Evolutionary conservation across 1,284 basidiomycete species (phyloP), one percentile per base, ranked within the genome.

Genomic region (Paramarasmius palmivorus): DNA sequence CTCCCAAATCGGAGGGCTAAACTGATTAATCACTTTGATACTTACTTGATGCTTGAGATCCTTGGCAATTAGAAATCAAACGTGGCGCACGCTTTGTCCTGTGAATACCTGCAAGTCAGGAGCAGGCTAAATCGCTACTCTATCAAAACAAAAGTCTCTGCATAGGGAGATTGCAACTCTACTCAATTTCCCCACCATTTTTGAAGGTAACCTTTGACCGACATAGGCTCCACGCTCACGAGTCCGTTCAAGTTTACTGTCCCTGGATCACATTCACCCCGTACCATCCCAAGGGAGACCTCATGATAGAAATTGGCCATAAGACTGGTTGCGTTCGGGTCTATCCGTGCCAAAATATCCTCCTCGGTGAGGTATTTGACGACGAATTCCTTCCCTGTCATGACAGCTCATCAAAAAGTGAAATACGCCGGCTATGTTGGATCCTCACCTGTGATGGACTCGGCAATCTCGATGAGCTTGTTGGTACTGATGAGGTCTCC

Each of bases 331-430:
- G 38, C 19, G 4, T 46, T 26, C 6, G 36, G 44, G 29, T 50
- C 42, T 25, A 55, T 55, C 17, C 36, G 14, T 3, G 49, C 26
- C 2, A 17, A 22, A 29, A 55, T 39, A 3, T 50, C 49, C 23
- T 55, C 54, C 15, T 10, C 17, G 19, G 49, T 25, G 22, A 25
- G 34, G 23, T 52, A 48, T 15, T 51, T 52, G 25, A 48, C 37
- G 8, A 52, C 38, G 10, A 55, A 26, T 26, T 25, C 45, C 25
- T 23, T 39, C n/a, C 39, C 47, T 49, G n/a, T n/a, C n/a, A n/a
- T 19, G 2, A 19, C 19, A 19, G 4, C 35, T n/a, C 19, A 17
- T 46, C 2, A 26, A 20, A 39, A n/a, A 6, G 7, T n/a, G 14
- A 19, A 35, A 29, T 10, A n/a, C 22, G 25, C 15, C n/a, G 36